Evolutionary conservation across 345 rosid species (phyloP).

Genomic region (Toxicodendron radicans): DNA sequence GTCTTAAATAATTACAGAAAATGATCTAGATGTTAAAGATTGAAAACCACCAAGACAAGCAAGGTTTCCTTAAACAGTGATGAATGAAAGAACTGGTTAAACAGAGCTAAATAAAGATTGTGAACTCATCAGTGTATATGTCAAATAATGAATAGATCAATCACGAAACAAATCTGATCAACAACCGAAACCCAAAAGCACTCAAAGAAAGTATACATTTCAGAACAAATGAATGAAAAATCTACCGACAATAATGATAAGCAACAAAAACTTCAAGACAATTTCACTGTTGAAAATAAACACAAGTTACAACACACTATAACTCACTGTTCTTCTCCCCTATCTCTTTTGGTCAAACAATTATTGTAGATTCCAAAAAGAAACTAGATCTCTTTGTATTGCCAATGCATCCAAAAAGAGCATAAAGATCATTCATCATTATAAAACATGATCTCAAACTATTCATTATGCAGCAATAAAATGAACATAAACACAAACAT

Average conservation of each 20-base stretch:
- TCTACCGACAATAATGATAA: not conserved
- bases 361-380: not conserved
- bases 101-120: conserved; percentile 1
- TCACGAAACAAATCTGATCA: not conserved
- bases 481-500: not conserved
- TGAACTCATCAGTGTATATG: not conserved
- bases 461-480: not conserved
- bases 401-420: not conserved
- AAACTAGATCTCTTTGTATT: not conserved
- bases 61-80: not conserved
- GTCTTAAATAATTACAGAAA: not conserved
- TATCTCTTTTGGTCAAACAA: too few species aligned
- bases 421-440: not conserved
- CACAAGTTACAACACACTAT: too few species aligned
- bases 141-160: not conserved
- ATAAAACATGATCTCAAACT: not conserved
- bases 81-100: not conserved
- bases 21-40: not conserved
- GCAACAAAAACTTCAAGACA: not conserved
- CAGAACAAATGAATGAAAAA: not conserved
- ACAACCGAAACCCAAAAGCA: not conserved
- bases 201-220: not conserved
- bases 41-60: not conserved
- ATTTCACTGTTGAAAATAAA: not conserved
- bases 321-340: too few species aligned